phyloP scores from a whole-genome alignment of 305 asterid species.

The Fraxinus sp. region DNA sequence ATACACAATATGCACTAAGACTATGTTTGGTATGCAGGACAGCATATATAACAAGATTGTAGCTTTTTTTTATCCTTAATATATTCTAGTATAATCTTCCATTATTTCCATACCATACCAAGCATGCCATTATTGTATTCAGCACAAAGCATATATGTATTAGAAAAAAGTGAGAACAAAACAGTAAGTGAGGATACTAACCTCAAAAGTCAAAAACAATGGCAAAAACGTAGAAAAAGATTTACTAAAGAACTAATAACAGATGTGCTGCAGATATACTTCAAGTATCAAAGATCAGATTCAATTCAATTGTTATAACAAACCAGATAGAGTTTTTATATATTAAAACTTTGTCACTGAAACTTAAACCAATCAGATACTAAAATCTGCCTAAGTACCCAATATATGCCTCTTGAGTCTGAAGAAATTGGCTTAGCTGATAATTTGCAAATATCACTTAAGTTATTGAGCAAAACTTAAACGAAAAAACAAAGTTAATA shows the following conservation, averaged over 20 bases:
- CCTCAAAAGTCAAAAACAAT: not conserved
- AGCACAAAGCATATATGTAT: not conserved
- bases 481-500: not conserved
- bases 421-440: not conserved
- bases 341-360: not conserved
- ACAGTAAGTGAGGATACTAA: not conserved
- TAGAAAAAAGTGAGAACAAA: not conserved
- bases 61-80: not conserved
- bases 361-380: not conserved
- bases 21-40: not conserved
- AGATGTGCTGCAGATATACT: no score
- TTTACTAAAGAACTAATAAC: not conserved
- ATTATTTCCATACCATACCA: not conserved
- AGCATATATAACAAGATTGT: not conserved
- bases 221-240: not conserved
- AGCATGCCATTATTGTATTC: not conserved
- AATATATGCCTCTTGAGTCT: not conserved
- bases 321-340: no score
- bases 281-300: no score
- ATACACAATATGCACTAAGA: not conserved
- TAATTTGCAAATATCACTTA: constrained; percentile 3
- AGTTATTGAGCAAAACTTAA: not conserved
- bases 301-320: no score
- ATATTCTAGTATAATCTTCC: not conserved
- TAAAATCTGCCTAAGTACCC: not conserved